A percentile compares a stretch with the other conserved stretches of the same genome.
phyloP scores from a whole-genome alignment of 148 eudicot genomes.

The Amaranthus hypochondriacus region DNA sequence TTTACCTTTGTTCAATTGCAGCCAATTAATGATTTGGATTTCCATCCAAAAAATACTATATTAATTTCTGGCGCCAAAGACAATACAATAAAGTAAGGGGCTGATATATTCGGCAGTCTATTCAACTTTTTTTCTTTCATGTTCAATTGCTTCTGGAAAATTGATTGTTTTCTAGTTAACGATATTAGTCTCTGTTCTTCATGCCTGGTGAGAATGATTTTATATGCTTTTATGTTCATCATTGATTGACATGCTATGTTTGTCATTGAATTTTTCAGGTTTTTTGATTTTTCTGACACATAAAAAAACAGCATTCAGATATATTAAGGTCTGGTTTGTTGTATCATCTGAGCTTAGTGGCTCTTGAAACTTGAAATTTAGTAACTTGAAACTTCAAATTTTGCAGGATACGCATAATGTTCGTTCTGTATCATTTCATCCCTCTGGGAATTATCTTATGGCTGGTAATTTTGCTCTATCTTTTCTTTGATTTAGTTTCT shows the following conservation, averaged over 20 bases:
- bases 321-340: conserved; percentile 54
- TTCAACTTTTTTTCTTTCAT: not conserved
- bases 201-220: not conserved
- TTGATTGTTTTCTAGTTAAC: not conserved
- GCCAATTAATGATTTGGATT: conserved; percentile 91
- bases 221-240: not conserved
- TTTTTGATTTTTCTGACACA: conserved; percentile 84
- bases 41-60: conserved; percentile 73
- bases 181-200: not conserved
- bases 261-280: conserved; percentile 39
- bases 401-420: conserved; percentile 90
- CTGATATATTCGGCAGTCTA: not conserved
- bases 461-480: conserved; percentile 43
- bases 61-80: conserved; percentile 85
- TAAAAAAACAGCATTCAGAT: conserved; percentile 71
- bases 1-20: conserved; percentile 31
- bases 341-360: not conserved
- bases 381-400: not conserved
- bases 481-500: not conserved
- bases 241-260: conserved; percentile 8
- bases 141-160: not conserved
- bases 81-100: conserved; percentile 69
- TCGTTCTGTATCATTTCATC: conserved; percentile 81
- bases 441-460: conserved; percentile 82
- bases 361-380: conserved; percentile 1